Conservation (phyloP, 2,329 filamentous ascomycete species). For the Penicillium decumbens region DNA sequence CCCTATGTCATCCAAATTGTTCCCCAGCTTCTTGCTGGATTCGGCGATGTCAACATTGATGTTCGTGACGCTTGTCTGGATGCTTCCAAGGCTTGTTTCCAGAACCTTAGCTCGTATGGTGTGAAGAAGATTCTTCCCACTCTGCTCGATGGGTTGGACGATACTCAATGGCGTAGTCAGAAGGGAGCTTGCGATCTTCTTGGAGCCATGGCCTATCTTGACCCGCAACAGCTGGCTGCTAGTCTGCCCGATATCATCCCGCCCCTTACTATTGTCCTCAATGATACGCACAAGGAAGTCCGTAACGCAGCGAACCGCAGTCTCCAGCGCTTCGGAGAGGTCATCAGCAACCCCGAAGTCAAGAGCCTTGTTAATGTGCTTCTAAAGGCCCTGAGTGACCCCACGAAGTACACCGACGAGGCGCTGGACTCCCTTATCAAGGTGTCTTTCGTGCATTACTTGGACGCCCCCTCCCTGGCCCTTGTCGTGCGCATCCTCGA, state of each 20-base stretch:
- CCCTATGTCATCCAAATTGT: slow-evolving; percentile 96
- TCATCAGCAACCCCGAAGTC: slow-evolving; percentile 96
- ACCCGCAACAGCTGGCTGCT: slow-evolving; percentile 86
- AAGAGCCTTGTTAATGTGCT: slow-evolving; percentile 87
- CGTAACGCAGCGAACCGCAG: slow-evolving; percentile 87
- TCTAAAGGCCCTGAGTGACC: slow-evolving; percentile 93
- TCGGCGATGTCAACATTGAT: slow-evolving; percentile 81
- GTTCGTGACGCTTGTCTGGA: slow-evolving; percentile 91
- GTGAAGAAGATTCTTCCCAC: slow-evolving; percentile 93
- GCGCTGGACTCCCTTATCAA: slow-evolving; percentile 92
- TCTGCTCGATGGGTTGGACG: slow-evolving; percentile 84
- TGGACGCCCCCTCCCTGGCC: slow-evolving; percentile 94
- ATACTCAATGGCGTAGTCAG: slow-evolving; percentile 96
- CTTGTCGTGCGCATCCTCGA: slow-evolving; percentile 93
- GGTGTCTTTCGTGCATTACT: slow-evolving; percentile 95
- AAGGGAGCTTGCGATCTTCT: slow-evolving; percentile 95
- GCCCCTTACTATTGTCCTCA: slow-evolving; percentile 85
- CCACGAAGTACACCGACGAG: slow-evolving; percentile 93
- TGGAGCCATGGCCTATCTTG: slow-evolving; percentile 96
- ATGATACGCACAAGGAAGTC: slow-evolving; percentile 98
- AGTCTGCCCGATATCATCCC: slow-evolving; percentile 96
- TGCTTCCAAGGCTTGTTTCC: slow-evolving; percentile 90
- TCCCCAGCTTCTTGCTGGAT: slow-evolving; percentile 80
- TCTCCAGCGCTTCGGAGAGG: slow-evolving; percentile 95
- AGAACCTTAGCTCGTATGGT: slow-evolving; percentile 87